Base-by-base conservation (phyloP, 305 asterid genomes). In the Fraxinus platypoda region DNA sequence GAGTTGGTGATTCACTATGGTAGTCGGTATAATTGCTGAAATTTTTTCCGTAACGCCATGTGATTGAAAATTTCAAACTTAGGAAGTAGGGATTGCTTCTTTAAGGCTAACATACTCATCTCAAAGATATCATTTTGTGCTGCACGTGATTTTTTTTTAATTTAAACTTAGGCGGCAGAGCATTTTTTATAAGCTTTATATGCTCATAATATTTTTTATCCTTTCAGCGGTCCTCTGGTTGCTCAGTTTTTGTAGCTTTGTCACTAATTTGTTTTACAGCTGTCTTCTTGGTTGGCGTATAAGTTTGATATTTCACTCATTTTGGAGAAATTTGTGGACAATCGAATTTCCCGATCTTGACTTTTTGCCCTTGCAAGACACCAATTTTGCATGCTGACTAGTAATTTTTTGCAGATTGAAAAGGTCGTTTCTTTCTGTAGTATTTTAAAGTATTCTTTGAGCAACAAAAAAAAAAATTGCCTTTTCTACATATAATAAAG, bases 311-410 rank as follows among this genome's bases (percentile, higher is more conserved):
- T 31, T 70, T 7, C 75, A 13, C 37, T 15, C 12, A 33, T 30
- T 71, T 71, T 30, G 74, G 74, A 68, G 74, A 68, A 68, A 68
- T 68, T 21, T 59, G 30, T 59, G 70, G 70, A 59, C 70, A 19
- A 19, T 28, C 1, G 35, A 66, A 66, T 26, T 25, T 66, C 74
- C 35, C 19, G 15, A 66, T 25, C 33, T 28, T 11, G 74, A 66
- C n/a, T 26, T 66, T 66, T 66, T 26, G n/a, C 37, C 19, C 15
- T 59, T 21, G 13, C 1, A 59, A 21, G 70, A 59, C 70, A 21
- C 70, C 4, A 59, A 21, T 21, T 59, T 59, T 59, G 30, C 13
- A 11, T 4, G 33, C 35, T 28, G 74, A 28, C 38, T 30, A 26
- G 37, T 68, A 68, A 28, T 9, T 4, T 30, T 26, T 68, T 68